Evolutionary conservation across 306 rosid genomes (phyloP).

Genomic region (Gastrolobium bilobum): DNA sequence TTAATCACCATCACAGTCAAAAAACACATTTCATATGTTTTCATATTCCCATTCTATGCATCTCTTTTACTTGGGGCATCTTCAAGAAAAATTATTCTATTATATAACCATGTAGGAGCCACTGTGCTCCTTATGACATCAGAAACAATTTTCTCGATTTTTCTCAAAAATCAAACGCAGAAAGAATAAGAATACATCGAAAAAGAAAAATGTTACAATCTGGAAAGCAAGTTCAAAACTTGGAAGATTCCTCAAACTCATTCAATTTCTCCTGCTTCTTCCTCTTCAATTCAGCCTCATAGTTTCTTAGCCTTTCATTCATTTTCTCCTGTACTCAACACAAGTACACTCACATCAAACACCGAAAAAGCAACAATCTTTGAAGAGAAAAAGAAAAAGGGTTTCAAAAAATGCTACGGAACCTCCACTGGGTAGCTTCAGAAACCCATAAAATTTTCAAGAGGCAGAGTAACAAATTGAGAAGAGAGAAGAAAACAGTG

Average conservation of each 20-base stretch:
- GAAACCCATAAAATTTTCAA: neutral
- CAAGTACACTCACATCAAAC: conserved; percentile 28
- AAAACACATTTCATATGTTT: no score
- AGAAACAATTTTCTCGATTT: conserved; percentile 3
- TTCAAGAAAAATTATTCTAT: neutral
- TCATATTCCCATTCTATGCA: no score
- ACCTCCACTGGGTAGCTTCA: neutral
- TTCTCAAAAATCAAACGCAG: conserved; percentile 26
- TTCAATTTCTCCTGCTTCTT: conserved; percentile 62
- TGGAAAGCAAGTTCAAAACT: conserved; percentile 38
- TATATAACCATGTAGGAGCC: neutral
- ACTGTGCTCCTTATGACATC: neutral
- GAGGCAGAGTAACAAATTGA: neutral
- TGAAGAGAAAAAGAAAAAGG: conserved; percentile 8
- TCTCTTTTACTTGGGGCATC: neutral
- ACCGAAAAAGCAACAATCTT: conserved; percentile 12
- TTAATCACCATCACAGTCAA: no score
- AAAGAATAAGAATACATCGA: neutral
- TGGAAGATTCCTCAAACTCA: conserved; percentile 70
- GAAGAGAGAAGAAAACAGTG: conserved; percentile 5
- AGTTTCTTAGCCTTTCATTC: conserved; percentile 72
- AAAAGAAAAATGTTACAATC: neutral
- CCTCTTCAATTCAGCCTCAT: conserved; percentile 75
- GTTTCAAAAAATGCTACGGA: conserved; percentile 2
- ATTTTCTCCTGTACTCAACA: conserved; percentile 69